Base-by-base conservation (phyloP, 306 rosid genomes). In the Bauhinia variegata region DNA sequence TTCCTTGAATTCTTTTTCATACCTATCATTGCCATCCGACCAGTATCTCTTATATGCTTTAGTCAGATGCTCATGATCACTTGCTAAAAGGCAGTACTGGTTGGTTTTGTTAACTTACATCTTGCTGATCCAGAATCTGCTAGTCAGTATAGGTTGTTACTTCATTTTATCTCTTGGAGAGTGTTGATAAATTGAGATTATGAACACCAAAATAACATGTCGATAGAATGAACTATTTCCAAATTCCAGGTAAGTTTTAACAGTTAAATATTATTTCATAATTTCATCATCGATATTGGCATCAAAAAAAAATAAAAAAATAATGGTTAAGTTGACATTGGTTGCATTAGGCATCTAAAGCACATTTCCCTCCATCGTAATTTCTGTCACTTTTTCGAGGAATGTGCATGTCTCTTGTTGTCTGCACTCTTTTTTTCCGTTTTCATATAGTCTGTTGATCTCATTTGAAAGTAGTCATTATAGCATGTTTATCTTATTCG, bases 71-170 rank as follows among this genome's bases (percentile, higher is more conserved):
- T 33, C 69, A 8, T 68, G 67, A 73, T 80, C 54, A 74, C 56
- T 48, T 73, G 77, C 78, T 57, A 71, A 37, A 75, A 69, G 79
- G 61, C 62, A 70, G 50, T 71, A 69, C 65, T 55, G 52, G 67
- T 70, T 72, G 71, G 59, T 66, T 76, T 64, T 63, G 16, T 55
- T 55, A 53, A 67, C 55, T 53, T 8, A 38, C 55, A 8, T 50
- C 13, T 5, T 54, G 34, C 75, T 70, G 73, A 72, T 68, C 71
- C 58, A 68, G 58, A 60, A 48, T 60, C 7, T 51, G 33, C 30
- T 51, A 63, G 42, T 44, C 41, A 36, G 56, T 60, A 52, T 73
- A 47, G 17, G 67, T 37, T 38, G 60, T 73, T 77, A 55, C 55
- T 63, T 54, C 5, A 8, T 39, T n/a, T 16, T 70, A 74, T 60